These are phyloP conservation scores for Eragrostis nindensis DNA, from an alignment of 176 grass and related monocot genomes.

Conservation along the genomic window DNA sequence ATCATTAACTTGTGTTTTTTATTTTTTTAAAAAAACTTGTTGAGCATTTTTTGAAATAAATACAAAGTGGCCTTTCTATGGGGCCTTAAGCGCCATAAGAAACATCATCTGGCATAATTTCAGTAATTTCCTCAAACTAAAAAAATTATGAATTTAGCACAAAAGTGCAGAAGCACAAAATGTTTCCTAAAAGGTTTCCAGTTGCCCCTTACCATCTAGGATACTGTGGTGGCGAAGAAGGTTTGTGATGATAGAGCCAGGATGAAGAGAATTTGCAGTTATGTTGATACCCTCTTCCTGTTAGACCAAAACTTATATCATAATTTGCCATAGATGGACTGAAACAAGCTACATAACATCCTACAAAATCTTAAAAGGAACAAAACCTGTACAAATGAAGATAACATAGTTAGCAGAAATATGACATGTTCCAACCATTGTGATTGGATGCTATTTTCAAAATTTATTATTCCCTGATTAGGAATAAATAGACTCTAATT, in stretches of 20 bases:
- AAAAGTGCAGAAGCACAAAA: neutral
- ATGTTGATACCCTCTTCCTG: constrained; percentile 87
- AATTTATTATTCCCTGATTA: neutral
- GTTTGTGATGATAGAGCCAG: constrained; percentile 90
- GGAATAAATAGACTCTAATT: constrained; percentile 5
- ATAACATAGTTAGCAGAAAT: neutral
- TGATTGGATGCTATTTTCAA: neutral
- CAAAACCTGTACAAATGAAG: neutral
- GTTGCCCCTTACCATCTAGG: constrained; percentile 72
- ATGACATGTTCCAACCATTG: neutral
- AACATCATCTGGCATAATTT: neutral
- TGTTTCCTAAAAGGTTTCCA: neutral
- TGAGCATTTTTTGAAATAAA: too few species aligned
- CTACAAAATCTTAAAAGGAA: constrained; percentile 4
- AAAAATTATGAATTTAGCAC: neutral
- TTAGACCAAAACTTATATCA: constrained; percentile 6
- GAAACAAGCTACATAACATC: constrained; percentile 12
- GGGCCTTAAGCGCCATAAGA: neutral
- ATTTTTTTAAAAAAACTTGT: too few species aligned
- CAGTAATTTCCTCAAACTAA: neutral
- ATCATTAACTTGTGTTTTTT: neutral
- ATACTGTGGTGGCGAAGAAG: constrained; percentile 94
- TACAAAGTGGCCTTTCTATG: neutral
- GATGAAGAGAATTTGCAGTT: constrained; percentile 97
- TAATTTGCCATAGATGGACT: neutral